Base-by-base conservation (phyloP, 2,329 filamentous ascomycete species). In the Ustulina deusta region DNA sequence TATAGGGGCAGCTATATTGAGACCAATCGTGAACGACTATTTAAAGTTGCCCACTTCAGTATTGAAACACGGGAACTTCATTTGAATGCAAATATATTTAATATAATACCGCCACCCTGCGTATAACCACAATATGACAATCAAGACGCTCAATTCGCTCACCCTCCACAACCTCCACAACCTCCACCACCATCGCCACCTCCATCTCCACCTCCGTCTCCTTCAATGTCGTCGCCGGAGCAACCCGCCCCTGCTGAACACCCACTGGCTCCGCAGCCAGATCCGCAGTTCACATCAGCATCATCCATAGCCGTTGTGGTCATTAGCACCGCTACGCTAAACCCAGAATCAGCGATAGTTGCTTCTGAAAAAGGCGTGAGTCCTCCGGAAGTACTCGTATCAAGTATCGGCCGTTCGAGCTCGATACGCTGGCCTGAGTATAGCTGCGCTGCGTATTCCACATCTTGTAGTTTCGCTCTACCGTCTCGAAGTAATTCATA, bases 401-500 rank as follows among this genome's bases (percentile, higher is more conserved):
- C 55, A 34, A 36, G 38, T 13, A 46, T 34, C n/a, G 27, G 2
- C 17, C 27, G 3, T 27, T 29, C 13, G 9, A 20, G 27, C 29
- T 36, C 10, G 6, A 17, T 11, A 29, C 22, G 20, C 20, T 48
- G 49, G 15, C 27, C 49, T 11, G 36, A 17, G 49, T 56, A 54
- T 27, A 55, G 20, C n/a, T 22, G 38, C 13, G 25, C 6, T 22
- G 51, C 60, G 2, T 20, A 56, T 36, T 55, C 60, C 20, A 63
- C 60, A 49, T 63, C 60, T 29, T 51, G 60, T 17, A 63, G 42
- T 11, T 32, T 63, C 2, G 40, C 51, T 56, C 60, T 63, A 2
- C 60, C 60, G 32, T 56, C 60, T 36, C 60, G 60, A 46, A 63
- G 51, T 40, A 63, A 34, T 29, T 63, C 60, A 17, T 63, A 63